These are phyloP conservation scores for Ensete ventricosum DNA, from an alignment of 176 grass and related monocot genomes.

Conservation along the genomic window DNA sequence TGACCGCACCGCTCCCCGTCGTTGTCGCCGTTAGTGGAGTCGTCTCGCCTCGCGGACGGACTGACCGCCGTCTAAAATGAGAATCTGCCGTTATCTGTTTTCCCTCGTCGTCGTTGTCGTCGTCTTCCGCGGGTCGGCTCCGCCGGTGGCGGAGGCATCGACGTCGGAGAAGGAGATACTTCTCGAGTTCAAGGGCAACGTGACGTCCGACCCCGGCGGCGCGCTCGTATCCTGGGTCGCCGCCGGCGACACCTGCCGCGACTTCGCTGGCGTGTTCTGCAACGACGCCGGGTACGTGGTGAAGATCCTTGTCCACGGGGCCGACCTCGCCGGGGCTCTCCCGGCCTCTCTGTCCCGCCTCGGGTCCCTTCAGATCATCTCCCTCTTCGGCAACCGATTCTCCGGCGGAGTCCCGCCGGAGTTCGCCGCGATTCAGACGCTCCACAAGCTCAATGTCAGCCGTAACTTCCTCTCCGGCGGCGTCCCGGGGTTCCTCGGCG, in stretches of 20 bases:
- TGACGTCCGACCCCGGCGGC: conserved; percentile 47
- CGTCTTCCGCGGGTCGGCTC: neutral
- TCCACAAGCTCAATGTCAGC: conserved; percentile 93
- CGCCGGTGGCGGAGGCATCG: conserved; percentile 33
- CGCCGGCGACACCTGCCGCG: conserved; percentile 37
- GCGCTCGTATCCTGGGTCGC: conserved; percentile 46
- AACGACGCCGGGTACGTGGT: conserved; percentile 32
- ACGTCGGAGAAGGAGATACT: conserved; percentile 45
- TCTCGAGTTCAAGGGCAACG: conserved; percentile 63
- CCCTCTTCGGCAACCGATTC: conserved; percentile 67
- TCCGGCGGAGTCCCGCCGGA: conserved; percentile 34
- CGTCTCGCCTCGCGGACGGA: neutral
- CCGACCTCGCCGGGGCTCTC: conserved; percentile 28
- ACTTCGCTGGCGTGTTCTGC: conserved; percentile 49
- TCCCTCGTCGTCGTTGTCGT: neutral
- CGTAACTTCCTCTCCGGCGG: conserved; percentile 52
- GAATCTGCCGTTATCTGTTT: neutral
- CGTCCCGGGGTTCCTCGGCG: conserved; percentile 53
- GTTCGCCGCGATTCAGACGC: conserved; percentile 32
- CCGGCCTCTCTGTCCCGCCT: conserved; percentile 46
- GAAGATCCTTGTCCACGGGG: conserved; percentile 53
- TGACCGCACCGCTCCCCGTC: neutral
- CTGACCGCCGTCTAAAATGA: conserved; percentile 8
- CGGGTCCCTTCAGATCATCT: conserved; percentile 53
- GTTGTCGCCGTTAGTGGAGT: neutral